Evolutionary conservation across 73 alveolate genomes (phyloP).

Genomic region (Symbiodinium natans): DNA sequence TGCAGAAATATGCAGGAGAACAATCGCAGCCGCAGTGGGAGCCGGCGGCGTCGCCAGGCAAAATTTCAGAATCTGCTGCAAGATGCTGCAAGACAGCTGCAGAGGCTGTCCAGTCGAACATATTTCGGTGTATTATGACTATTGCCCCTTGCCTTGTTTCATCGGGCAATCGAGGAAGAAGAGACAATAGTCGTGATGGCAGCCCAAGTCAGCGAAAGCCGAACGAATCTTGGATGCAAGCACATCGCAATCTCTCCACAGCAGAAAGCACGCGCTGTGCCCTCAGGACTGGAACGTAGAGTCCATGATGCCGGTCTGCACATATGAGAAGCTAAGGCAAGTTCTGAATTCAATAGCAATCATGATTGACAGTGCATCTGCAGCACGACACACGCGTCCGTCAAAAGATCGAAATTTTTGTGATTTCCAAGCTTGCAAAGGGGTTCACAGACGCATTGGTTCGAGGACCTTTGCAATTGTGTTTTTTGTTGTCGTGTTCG

Average conservation of each 20-base stretch:
- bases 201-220: slow-evolving; percentile 40
- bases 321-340: not conserved
- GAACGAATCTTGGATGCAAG: not conserved
- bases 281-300: slow-evolving; percentile 75
- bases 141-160: not conserved
- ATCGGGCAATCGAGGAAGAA: not conserved
- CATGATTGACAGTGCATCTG: too few relatives aligned
- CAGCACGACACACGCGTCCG: too few relatives aligned
- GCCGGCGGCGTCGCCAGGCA: not conserved
- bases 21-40: slow-evolving; percentile 14
- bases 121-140: not conserved
- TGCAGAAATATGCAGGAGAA: not conserved
- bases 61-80: too few relatives aligned
- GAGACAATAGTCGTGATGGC: slow-evolving; percentile 71
- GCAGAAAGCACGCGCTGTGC: not conserved
- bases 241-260: not conserved
- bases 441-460: too few relatives aligned
- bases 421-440: too few relatives aligned
- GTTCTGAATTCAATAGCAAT: too few relatives aligned
- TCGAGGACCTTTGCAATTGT: too few relatives aligned
- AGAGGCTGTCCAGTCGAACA: not conserved
- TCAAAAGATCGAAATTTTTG: too few relatives aligned
- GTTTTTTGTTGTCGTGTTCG: too few relatives aligned
- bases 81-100: not conserved
- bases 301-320: slow-evolving; percentile 41